Conservation (phyloP, 2,329 filamentous ascomycete species). For the Sporothrix euskadiensis region DNA sequence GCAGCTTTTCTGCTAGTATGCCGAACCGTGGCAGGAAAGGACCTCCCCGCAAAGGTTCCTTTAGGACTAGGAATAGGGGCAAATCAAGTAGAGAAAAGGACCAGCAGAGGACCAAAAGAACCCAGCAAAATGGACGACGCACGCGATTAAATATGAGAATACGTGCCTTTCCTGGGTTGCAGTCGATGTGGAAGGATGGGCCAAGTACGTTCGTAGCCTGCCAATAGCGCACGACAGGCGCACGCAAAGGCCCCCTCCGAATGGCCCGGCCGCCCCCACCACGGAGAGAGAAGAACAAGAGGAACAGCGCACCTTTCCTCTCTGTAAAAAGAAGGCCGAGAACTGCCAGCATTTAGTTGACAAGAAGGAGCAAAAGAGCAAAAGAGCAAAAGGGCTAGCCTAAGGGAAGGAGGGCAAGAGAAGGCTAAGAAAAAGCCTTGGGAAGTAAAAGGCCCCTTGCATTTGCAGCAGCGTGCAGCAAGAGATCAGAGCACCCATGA, state of each 20-base stretch:
- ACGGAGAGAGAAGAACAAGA: neutral
- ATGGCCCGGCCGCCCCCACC: neutral
- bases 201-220: neutral
- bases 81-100: neutral
- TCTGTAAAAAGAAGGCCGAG: neutral
- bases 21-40: neutral
- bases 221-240: constrained; percentile 14
- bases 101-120: neutral
- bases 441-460: constrained; percentile 19
- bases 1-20: neutral
- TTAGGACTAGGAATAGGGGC: neutral
- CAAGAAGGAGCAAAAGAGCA: neutral
- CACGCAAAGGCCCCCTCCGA: neutral
- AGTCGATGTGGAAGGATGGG: neutral
- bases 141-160: constrained; percentile 5
- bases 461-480: constrained; percentile 17
- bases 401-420: too few species aligned
- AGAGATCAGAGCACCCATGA: neutral
- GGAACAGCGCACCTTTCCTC: neutral
- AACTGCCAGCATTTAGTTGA: neutral
- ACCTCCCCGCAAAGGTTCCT: neutral
- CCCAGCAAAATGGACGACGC: neutral
- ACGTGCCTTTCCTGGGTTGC: constrained; percentile 10
- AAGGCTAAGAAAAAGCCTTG: neutral
- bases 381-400: neutral